Evolutionary conservation across 2,329 filamentous ascomycete genomes (phyloP), one percentile per base, ranked within the genome.

Genomic region (Ophiostoma pallidulum): DNA sequence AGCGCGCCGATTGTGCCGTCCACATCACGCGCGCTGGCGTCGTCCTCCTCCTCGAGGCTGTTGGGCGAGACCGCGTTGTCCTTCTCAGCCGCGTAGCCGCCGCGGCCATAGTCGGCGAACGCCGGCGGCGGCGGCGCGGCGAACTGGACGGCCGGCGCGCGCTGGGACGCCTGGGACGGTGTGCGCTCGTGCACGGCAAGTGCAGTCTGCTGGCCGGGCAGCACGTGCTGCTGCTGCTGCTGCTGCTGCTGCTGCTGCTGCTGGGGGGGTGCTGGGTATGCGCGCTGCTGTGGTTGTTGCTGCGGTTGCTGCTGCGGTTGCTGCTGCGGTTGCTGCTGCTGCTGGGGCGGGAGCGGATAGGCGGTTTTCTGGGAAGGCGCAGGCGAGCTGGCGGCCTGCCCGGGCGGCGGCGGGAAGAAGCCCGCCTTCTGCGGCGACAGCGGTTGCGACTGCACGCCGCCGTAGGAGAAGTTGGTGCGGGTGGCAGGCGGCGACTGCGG

Each of bases 151-250:
- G n/a, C n/a, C n/a, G n/a, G n/a, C n/a, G n/a, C n/a, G n/a, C n/a
- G n/a, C n/a, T 22, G 37, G 29, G 47, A 45, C 16, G 38, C 35
- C 53, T 59, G 47, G 42, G 65, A 57, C 19, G 59, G 49, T 39
- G 55, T 55, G 48, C 66, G 59, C 58, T 62, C 50, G 63, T 68
- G 59, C 57, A 65, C 51, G 5, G 68, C 61, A 4, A 70, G 55
- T 26, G 56, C 59, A 29, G 56, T 53, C 38, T 64, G 61, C 32
- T 61, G 59, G 57, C 64, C 51, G 5, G 68, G 62, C 4, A 70
- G 55, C 28, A 56, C 59, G 32, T 56, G 53, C 38, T 64, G 61
- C 32, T 61, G 58, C 50, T 56, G 50, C 32, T 57, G 57, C 24
- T 53, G 45, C 24, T 55, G 57, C 41, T 56, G 53, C 31, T 51